Base-by-base conservation (phyloP, 495 filamentous ascomycete species). In the Xylaria cubensis region DNA sequence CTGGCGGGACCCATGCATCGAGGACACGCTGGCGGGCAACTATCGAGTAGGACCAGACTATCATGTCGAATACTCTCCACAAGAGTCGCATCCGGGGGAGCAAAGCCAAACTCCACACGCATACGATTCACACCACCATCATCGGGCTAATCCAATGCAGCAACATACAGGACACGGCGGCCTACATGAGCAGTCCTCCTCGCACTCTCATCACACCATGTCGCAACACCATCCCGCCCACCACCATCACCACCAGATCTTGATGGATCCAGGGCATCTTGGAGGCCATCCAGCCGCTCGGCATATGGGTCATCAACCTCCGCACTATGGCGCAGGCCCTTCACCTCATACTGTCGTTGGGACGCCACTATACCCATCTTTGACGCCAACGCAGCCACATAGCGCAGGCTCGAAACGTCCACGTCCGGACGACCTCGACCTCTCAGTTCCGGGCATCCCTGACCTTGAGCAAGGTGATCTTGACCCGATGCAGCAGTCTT, bases 1-100 rank as follows among this genome's bases (percentile, higher is more conserved):
- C 88, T 90, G 90, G 90, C 88, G 88, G 89, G 86, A 88, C 87
- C 86, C 88, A 91, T 91, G 90, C 84, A 83, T 88, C 81, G 85
- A 85, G 84, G 89, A 84, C 87, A 90, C 85, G 79, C 87, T 90
- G 89, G 88, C 88, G 86, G 83, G 85, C 83, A 87, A 89, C 76
- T 88, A 88, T 82, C 87, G 86, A 84, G 82, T 86, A 80, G 82
- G 80, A 79, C 81, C 84, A 77, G 87, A 87, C 78, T 89, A 88
- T 82, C 81, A 87, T 87, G 87, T 91, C 86, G 85, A 89, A 76
- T 91, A 90, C 83, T 85, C 83, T 80, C 81, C 86, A 75, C 89
- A 86, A 83, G 87, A 87, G 74, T 82, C 82, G 80, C 86, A 90
- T 83, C 77, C 87, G 80, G 83, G 81, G 80, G 85, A 87, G 80